Evolutionary conservation across 306 rosid species (phyloP), one percentile per base, ranked within the genome.

Genomic region (Pyrus pyrifolia): DNA sequence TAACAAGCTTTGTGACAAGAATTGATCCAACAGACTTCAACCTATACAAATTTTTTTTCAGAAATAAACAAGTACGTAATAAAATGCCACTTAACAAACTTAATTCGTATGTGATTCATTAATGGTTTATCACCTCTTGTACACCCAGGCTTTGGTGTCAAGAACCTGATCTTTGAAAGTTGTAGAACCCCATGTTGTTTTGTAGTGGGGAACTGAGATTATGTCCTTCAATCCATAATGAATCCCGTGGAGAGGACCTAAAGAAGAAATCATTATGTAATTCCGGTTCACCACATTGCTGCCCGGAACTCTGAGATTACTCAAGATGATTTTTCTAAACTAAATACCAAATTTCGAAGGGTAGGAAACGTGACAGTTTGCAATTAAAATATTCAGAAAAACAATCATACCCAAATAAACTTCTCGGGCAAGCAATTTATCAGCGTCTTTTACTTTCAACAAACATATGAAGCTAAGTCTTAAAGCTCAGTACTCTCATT

Each of bases 171-270:
- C 86, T 77, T 88, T 84, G 63, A 88, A 93, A 75, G 85, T 80
- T 83, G 25, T 88, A 65, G 97, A 89, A 57, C 93, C 92, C 97
- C 96, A 91, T 15, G 96, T 93, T 27, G 92, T 91, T 88, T 72
- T 87, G 84, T 89, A 91, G 42, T 59, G 49, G n/a, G 98, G 97
- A 30, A 89, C 93, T 3, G 91, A 81, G 76, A 93, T 89, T 85
- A 88, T 85, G 81, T 93, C 96, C 88, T 91, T 93, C 75, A 93
- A 79, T 49, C 98, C 98, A 74, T 91, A 93, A 72, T 93, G 98
- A 70, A 93, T 91, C 70, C 92, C 92, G 77, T 93, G 90, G 58
- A 93, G 89, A 68, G 92, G 92, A 52, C 96, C 98, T 93, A 79
- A 67, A 75, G 69, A 38, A 69, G 40, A 76, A 68, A 35, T 31